Base-by-base conservation (phyloP, 2,329 filamentous ascomycete genomes). In the Exophiala calicioides region DNA sequence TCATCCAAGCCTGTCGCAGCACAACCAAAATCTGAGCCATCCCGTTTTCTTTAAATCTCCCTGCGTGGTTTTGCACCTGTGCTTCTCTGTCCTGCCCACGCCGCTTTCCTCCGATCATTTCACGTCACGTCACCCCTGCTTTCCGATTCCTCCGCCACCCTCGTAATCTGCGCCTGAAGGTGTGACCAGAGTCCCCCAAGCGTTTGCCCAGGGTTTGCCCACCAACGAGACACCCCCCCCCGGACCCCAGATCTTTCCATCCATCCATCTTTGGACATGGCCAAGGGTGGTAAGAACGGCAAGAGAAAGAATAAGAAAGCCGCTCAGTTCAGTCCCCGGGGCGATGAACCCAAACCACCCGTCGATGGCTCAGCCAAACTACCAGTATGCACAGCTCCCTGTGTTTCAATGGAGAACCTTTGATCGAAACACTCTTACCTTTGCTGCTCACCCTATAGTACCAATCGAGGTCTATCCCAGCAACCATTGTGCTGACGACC, bases 381-480 rank as follows among this genome's bases (percentile, higher is more conserved):
- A 60, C 60, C 60, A 68, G 70, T 73, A 73, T 67, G 70, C 69
- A 64, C 50, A 68, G 45, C 53, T 71, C 62, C 64, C 68, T 61
- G 53, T 55, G 46, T 72, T 65, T 62, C 53, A 67, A 56, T 73
- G 72, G 62, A 67, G 70, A 58, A 64, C 60, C 44, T 63, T 68
- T 61, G 68, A 73, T 60, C 63, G 52, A 60, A 54, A 62, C 52
- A 67, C 67, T 55, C 53, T 70, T 62, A 53, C 63, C 62, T 58
- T 63, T 57, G 55, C 64, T 68, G 59, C 62, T 65, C 58, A 62
- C 70, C 54, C 54, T 50, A 53, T 57, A 12, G 47, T 55, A 40
- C 49, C 54, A 46, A 39, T 42, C 26, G 49, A 52, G 24, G 38
- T 52, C 10, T 34, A 47, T 27, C 48, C 48, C 45, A 47, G 29